Conservation (phyloP, 2,329 filamentous ascomycete species). For the Curvularia hawaiiensis region DNA sequence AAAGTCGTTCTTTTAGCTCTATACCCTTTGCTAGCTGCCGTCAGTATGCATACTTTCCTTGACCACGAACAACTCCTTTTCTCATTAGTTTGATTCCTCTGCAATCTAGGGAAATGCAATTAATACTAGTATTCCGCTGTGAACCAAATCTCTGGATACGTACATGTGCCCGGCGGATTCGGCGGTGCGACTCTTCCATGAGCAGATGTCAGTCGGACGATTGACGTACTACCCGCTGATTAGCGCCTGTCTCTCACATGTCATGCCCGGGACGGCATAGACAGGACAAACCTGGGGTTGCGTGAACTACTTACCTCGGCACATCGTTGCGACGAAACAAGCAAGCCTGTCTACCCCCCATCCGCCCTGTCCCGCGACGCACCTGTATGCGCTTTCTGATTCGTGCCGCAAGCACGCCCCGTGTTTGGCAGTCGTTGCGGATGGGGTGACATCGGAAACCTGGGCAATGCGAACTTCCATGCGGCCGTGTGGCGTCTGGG, state of each 20-base stretch:
- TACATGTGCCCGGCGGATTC: not conserved
- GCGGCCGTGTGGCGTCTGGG: not conserved
- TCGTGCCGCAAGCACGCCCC: not conserved
- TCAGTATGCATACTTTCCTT: not conserved
- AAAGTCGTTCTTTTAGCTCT: slow-evolving; percentile 3
- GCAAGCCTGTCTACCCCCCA: not conserved
- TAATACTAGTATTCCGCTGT: not conserved
- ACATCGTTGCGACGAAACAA: not conserved
- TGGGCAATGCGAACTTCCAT: not conserved
- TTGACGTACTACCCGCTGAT: not conserved
- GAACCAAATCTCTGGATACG: not conserved
- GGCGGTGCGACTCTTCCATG: not conserved
- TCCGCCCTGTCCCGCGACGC: not conserved
- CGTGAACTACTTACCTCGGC: not conserved
- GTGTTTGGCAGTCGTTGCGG: slow-evolving; percentile 2
- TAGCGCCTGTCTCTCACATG: not conserved
- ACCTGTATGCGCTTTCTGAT: not conserved
- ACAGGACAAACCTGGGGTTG: not conserved
- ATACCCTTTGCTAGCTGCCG: slow-evolving; percentile 12
- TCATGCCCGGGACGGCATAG: not conserved
- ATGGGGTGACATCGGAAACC: not conserved
- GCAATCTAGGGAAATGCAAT: not conserved
- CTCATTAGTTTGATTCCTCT: not conserved
- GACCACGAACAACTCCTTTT: not conserved
- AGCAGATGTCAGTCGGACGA: not conserved